phyloP scores from a whole-genome alignment of 176 grass and related monocot genomes.

The Canna indica region DNA sequence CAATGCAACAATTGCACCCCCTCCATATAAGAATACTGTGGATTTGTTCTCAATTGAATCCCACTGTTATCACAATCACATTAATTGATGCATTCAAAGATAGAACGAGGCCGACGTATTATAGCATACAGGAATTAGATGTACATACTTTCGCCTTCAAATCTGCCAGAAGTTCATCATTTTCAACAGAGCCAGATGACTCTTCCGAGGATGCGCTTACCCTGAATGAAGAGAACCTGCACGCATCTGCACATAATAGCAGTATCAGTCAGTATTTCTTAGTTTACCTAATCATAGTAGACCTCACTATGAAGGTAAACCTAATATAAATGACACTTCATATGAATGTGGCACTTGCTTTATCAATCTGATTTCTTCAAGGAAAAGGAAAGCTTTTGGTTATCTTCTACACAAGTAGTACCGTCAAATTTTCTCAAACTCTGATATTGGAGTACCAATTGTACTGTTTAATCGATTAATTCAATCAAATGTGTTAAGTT shows the following conservation, averaged over 20 bases:
- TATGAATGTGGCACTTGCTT: too few relatives aligned
- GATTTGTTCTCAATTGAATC: conserved; percentile 90
- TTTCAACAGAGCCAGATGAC: conserved; percentile 43
- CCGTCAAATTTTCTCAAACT: too few relatives aligned
- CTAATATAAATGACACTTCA: too few relatives aligned
- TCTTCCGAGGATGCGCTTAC: conserved; percentile 73
- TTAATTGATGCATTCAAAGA: background rate
- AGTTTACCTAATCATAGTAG: too few relatives aligned
- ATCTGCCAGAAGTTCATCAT: conserved; percentile 67
- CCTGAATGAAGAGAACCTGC: conserved; percentile 47
- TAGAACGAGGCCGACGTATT: background rate
- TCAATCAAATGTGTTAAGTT: too few relatives aligned
- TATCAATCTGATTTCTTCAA: too few relatives aligned
- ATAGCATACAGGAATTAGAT: conserved; percentile 10
- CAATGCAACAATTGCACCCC: conserved; percentile 64
- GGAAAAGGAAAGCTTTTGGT: too few relatives aligned
- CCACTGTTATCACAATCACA: conserved; percentile 43
- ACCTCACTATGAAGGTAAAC: background rate
- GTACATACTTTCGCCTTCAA: conserved; percentile 63
- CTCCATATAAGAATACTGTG: conserved; percentile 82
- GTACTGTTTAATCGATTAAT: too few relatives aligned
- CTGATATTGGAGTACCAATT: too few relatives aligned
- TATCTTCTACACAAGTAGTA: too few relatives aligned
- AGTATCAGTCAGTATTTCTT: background rate
- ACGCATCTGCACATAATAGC: conserved; percentile 28